These are phyloP conservation scores for Moricandia moricandioides DNA, from an alignment of 345 rosid species.

Conservation along the genomic window DNA sequence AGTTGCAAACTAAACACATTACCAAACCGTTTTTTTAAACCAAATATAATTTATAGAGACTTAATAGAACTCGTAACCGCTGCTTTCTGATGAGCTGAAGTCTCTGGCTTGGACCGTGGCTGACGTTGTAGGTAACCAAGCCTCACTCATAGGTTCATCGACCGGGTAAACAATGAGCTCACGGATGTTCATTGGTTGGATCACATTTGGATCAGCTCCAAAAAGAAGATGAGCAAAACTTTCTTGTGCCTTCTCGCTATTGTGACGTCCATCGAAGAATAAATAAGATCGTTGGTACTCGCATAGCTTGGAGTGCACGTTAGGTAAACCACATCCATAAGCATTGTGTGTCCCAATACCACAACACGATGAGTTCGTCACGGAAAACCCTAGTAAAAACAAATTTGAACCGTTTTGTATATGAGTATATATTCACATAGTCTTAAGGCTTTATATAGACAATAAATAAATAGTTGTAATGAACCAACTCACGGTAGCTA, in stretches of 20 bases:
- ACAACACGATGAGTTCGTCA: constrained; percentile 11
- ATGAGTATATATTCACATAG: background rate
- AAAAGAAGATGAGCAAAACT: constrained; percentile 22
- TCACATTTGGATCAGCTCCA: constrained; percentile 28
- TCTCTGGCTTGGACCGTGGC: background rate
- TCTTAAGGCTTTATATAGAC: background rate
- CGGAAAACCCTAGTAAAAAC: background rate
- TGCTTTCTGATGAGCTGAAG: background rate
- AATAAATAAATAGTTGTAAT: background rate
- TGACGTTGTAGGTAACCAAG: constrained; percentile 12
- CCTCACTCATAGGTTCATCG: constrained; percentile 30
- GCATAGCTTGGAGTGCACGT: constrained; percentile 20
- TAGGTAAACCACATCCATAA: constrained; percentile 24
- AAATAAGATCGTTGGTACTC: constrained; percentile 29
- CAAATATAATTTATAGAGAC: background rate
- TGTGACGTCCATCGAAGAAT: constrained; percentile 26
- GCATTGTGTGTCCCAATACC: constrained; percentile 26
- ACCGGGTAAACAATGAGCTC: constrained; percentile 22
- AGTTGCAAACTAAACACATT: background rate
- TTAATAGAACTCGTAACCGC: constrained; percentile 24
- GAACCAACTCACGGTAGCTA: constrained; percentile 16
- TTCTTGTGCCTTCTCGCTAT: constrained; percentile 35
- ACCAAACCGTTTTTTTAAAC: background rate
- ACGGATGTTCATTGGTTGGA: constrained; percentile 29
- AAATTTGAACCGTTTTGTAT: background rate